phyloP scores from a whole-genome alignment of 306 rosid species.

The Cucurbita maxima region DNA sequence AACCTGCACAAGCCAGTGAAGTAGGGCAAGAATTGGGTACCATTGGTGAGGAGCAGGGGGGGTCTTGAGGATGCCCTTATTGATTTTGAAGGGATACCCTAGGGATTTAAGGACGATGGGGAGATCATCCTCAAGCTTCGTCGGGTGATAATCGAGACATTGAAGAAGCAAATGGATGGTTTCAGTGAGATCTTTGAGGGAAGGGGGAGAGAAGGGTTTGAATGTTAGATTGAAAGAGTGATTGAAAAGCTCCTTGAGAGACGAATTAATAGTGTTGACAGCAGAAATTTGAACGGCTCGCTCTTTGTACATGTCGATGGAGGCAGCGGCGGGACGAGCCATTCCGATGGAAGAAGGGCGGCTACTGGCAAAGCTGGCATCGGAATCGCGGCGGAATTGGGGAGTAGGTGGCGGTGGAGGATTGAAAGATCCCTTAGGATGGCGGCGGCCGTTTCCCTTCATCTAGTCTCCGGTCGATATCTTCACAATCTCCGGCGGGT shows the following conservation, averaged over 20 bases:
- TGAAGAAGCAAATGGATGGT: conserved; percentile 45
- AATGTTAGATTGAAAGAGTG: conserved; percentile 34
- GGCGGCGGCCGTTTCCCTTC: conserved; percentile 46
- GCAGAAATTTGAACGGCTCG: conserved; percentile 42
- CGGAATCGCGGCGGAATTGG: conserved; percentile 57
- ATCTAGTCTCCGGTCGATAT: conserved; percentile 1
- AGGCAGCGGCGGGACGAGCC: conserved; percentile 17
- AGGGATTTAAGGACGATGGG: conserved; percentile 37
- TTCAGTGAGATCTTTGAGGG: conserved; percentile 58
- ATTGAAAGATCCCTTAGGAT: conserved; percentile 30
- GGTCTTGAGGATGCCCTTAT: conserved; percentile 50
- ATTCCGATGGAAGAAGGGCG: conserved; percentile 62
- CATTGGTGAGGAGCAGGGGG: conserved; percentile 88
- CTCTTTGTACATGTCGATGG: conserved; percentile 70
- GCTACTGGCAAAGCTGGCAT: conserved; percentile 71
- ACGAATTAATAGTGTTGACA: conserved; percentile 41
- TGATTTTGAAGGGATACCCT: conserved; percentile 53
- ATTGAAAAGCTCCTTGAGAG: conserved; percentile 25
- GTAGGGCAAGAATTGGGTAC: conserved; percentile 62
- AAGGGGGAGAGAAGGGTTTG: conserved; percentile 38
- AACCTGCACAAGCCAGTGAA: conserved; percentile 82
- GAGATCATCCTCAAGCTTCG: conserved; percentile 73
- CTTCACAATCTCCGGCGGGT: background rate
- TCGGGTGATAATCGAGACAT: conserved; percentile 27
- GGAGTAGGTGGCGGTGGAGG: conserved; percentile 44